Evolutionary conservation across 441 rosid species (phyloP).

Genomic region (Flueggea neowawraea): DNA sequence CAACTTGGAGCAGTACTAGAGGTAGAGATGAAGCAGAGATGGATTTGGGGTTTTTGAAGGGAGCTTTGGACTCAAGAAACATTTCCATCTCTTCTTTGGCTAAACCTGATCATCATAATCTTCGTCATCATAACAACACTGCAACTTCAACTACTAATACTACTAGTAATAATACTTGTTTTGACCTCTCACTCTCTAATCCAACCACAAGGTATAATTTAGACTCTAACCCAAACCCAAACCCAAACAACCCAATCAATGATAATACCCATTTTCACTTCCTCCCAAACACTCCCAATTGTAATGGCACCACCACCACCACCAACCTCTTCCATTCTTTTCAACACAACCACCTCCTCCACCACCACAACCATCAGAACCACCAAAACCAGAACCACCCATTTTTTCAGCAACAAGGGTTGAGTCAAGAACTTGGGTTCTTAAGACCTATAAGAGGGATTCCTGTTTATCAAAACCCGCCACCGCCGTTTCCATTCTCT

Average conservation of each 20-base stretch:
- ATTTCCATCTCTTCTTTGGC: too few species aligned
- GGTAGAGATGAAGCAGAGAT: slow-evolving; percentile 43
- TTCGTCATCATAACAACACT: neutral
- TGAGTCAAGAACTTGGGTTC: slow-evolving; percentile 59
- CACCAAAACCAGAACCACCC: slow-evolving; percentile 19
- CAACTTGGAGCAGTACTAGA: slow-evolving; percentile 52
- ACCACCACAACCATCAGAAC: slow-evolving; percentile 23
- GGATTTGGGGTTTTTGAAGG: slow-evolving; percentile 85
- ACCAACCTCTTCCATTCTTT: slow-evolving; percentile 37
- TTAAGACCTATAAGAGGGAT: slow-evolving; percentile 91
- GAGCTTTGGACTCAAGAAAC: slow-evolving; percentile 77
- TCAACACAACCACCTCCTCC: slow-evolving; percentile 33
- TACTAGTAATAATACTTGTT: slow-evolving; percentile 7
- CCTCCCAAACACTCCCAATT: slow-evolving; percentile 29
- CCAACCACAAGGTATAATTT: slow-evolving; percentile 24
- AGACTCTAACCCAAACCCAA: slow-evolving; percentile 28
- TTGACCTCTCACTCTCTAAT: slow-evolving; percentile 56
- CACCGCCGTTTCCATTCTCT: slow-evolving; percentile 51
- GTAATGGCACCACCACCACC: slow-evolving; percentile 18
- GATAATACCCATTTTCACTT: slow-evolving; percentile 29
- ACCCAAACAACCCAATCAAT: too few species aligned
- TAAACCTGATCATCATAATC: too few species aligned
- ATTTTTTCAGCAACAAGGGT: slow-evolving; percentile 27
- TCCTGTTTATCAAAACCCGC: slow-evolving; percentile 82
- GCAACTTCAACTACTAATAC: neutral